These are phyloP conservation scores for Phanerodontia chrysosporium DNA, from an alignment of 768 basidiomycete species.

Conservation along the genomic window DNA sequence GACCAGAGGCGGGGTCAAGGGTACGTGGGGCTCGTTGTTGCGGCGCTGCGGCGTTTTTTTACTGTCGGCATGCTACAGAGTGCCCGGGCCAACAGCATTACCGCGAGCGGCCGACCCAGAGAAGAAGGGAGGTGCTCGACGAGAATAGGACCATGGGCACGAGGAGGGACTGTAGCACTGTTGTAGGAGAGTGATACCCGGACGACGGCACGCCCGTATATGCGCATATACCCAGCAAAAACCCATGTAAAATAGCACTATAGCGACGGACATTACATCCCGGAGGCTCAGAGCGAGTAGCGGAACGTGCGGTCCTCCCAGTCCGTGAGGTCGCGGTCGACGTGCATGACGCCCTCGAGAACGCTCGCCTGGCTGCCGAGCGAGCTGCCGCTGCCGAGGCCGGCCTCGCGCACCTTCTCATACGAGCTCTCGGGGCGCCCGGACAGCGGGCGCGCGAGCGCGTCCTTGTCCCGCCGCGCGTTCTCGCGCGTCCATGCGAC, in stretches of 20 bases:
- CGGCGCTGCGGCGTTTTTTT: no score
- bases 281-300: neutral
- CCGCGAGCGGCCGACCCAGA: no score
- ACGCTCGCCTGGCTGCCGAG: neutral
- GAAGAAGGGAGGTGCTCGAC: no score
- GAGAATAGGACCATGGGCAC: no score
- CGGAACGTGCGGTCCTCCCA: conserved; percentile 9
- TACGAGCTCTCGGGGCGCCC: neutral
- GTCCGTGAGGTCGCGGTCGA: conserved; percentile 11
- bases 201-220: no score
- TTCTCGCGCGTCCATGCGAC: conserved; percentile 5
- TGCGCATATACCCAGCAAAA: neutral
- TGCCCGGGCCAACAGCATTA: no score
- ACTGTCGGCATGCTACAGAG: no score
- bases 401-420: neutral
- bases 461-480: conserved; percentile 8
- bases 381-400: neutral
- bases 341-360: conserved; percentile 8
- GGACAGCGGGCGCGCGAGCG: neutral
- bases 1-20: neutral
- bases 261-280: neutral
- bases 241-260: neutral
- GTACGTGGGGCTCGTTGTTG: no score
- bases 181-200: no score
- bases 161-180: no score